Percentiles rank a stretch among this genome's conserved stretches.
phyloP scores from a whole-genome alignment of 176 grass and related monocot species.

The Phragmites australis region DNA sequence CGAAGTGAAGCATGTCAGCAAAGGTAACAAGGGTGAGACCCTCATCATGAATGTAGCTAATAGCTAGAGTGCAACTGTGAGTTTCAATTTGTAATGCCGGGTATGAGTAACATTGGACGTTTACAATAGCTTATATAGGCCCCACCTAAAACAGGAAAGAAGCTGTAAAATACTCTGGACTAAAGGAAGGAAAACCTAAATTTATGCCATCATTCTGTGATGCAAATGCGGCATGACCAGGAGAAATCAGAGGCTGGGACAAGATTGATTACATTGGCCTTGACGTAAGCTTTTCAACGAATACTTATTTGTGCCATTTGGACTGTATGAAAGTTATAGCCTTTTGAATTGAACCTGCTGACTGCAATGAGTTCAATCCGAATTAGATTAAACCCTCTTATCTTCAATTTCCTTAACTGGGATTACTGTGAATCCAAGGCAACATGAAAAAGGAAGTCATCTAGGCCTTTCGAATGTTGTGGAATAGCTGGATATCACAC shows the following conservation, averaged over 20 bases:
- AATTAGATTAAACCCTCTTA: conserved; percentile 7
- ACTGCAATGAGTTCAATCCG: neutral
- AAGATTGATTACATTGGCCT: neutral
- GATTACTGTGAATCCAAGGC: no score
- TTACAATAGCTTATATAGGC: no score
- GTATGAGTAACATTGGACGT: neutral
- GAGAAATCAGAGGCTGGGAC: neutral
- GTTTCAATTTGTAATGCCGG: neutral
- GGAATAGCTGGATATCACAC: no score
- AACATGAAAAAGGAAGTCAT: no score
- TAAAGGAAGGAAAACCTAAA: no score
- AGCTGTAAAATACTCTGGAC: no score
- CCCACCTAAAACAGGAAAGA: no score
- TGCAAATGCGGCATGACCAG: neutral
- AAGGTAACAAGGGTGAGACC: neutral
- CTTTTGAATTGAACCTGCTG: neutral
- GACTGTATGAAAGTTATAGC: neutral
- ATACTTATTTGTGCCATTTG: neutral
- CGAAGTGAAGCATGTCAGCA: neutral
- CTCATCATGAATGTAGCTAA: neutral
- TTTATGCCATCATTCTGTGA: neutral
- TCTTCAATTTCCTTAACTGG: no score
- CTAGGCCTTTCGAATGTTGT: no score
- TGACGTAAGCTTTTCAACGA: neutral
- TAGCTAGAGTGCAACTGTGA: neutral